Evolutionary conservation across 306 rosid genomes (phyloP).

Genomic region (Prunus mume): DNA sequence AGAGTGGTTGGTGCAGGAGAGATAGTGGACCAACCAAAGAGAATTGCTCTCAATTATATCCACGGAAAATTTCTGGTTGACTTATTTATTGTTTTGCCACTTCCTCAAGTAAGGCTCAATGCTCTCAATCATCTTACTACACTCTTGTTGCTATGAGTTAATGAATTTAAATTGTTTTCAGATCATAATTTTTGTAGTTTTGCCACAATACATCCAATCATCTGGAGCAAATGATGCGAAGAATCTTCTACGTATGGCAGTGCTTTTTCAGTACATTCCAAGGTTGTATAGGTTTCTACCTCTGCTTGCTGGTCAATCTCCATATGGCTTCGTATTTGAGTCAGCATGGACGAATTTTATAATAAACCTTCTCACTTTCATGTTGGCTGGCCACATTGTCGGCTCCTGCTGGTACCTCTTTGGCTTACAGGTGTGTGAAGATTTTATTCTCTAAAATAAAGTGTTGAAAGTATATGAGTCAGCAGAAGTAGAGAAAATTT

Average conservation of each 20-base stretch:
- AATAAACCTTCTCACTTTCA: slow-evolving; percentile 64
- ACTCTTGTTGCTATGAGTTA: not conserved
- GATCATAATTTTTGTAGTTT: slow-evolving; percentile 50
- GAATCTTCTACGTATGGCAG: slow-evolving; percentile 53
- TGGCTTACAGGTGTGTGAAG: slow-evolving; percentile 63
- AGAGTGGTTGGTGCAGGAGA: slow-evolving; percentile 85
- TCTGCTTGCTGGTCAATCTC: slow-evolving; percentile 61
- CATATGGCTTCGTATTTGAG: slow-evolving; percentile 73
- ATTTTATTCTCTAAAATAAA: not conserved
- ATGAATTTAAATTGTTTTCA: slow-evolving; percentile 28
- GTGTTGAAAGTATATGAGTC: too few species aligned
- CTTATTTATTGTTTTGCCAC: slow-evolving; percentile 60
- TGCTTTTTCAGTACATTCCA: slow-evolving; percentile 71
- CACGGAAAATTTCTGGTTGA: slow-evolving; percentile 50
- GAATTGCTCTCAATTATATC: slow-evolving; percentile 63
- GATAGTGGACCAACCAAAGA: slow-evolving; percentile 61
- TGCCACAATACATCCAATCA: slow-evolving; percentile 47
- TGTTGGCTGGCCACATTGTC: slow-evolving; percentile 67
- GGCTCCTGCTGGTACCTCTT: slow-evolving; percentile 86
- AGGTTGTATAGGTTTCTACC: slow-evolving; percentile 66
- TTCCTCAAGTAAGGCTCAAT: slow-evolving; percentile 68
- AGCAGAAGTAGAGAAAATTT: too few species aligned
- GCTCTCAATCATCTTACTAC: not conserved
- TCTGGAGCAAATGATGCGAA: slow-evolving; percentile 74
- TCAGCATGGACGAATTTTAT: slow-evolving; percentile 75